Evolutionary conservation across 306 rosid species (phyloP), one percentile per base, ranked within the genome.

Genomic region (Styphnolobium japonicum): DNA sequence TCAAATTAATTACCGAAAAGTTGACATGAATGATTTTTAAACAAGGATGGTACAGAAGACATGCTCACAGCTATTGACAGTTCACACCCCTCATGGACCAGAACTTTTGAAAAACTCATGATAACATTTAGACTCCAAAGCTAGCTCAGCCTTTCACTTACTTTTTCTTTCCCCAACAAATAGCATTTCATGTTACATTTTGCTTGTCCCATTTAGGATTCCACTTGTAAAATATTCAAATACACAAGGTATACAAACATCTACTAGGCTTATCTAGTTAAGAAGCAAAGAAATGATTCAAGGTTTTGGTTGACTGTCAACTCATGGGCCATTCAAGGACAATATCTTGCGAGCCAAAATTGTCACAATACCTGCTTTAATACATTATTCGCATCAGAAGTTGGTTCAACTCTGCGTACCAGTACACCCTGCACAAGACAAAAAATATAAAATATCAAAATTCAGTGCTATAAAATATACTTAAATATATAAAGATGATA

Each of bases 381-480:
- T 72, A 95, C 96, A 46, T 89, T 93, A 80, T 85, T 81, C 72
- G 98, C 98, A 86, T 93, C 96, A 40, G 98, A 84, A 72, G 98
- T 95, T 72, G 98, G 99, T 80, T 95, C 98, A 67, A 95, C 91
- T 87, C 93, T 85, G 19, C 98, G 96, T 51, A 95, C 97, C 85
- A 95, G 77, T 53, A 95, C 93, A 66, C 99, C 99, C 99, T 95
- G 91, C 81, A 75, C 29, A 77, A 45, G 29, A 55, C 58, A 83
- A 79, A 65, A 56, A 46, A 62, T 39, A 80, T 40, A 37, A 79
- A 80, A 77, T 73, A 48, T 74, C 46, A 58, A 85, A 76, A 46
- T 46, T 25, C 45, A 63, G n/a, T 53, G 82, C 48, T 56, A 57
- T 42, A 74, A 21, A 53, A 69, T n/a, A n/a, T n/a, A n/a, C n/a